These are phyloP conservation scores for Hygrophoropsis aurantiaca DNA, from an alignment of 768 basidiomycete genomes.

Conservation along the genomic window DNA sequence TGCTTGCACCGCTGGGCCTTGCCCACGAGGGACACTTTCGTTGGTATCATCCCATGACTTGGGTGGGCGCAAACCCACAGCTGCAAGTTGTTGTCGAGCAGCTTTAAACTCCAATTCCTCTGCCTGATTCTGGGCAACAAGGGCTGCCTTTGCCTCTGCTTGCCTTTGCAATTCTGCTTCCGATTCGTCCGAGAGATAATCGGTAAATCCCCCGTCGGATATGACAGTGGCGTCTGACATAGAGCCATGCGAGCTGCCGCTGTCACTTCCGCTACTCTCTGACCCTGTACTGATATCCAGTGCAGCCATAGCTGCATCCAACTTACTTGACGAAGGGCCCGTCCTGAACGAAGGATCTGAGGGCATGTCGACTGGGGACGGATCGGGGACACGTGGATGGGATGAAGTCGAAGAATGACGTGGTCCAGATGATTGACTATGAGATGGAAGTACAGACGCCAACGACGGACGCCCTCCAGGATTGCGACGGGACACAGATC, in stretches of 20 bases:
- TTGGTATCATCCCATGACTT: constrained; percentile 70
- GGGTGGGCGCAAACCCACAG: constrained; percentile 73
- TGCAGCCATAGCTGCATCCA: constrained; percentile 40
- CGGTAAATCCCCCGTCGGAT: constrained; percentile 86
- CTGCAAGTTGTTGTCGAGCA: constrained; percentile 74
- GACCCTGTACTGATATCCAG: constrained; percentile 45
- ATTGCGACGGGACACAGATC: constrained; percentile 45
- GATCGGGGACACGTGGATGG: constrained; percentile 18
- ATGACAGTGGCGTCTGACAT: constrained; percentile 75
- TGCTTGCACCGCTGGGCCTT: constrained; percentile 13
- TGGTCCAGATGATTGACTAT: constrained; percentile 16
- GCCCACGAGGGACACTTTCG: constrained; percentile 25
- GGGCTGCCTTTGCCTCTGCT: constrained; percentile 75
- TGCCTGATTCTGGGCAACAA: constrained; percentile 75
- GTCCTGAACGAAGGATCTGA: constrained; percentile 31
- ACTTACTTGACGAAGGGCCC: constrained; percentile 27
- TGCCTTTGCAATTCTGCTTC: constrained; percentile 86
- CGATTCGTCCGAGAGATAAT: constrained; percentile 91
- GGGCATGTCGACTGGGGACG: constrained; percentile 21
- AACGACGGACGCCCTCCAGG: constrained; percentile 45
- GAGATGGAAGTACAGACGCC: constrained; percentile 38
- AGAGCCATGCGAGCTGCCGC: constrained; percentile 48
- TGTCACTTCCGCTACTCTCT: constrained; percentile 61
- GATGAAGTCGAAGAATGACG: constrained; percentile 10
- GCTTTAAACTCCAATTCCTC: constrained; percentile 83